These are phyloP conservation scores for Cryptococcus wingfieldii DNA, from an alignment of 1,284 basidiomycete species.

Conservation along the genomic window DNA sequence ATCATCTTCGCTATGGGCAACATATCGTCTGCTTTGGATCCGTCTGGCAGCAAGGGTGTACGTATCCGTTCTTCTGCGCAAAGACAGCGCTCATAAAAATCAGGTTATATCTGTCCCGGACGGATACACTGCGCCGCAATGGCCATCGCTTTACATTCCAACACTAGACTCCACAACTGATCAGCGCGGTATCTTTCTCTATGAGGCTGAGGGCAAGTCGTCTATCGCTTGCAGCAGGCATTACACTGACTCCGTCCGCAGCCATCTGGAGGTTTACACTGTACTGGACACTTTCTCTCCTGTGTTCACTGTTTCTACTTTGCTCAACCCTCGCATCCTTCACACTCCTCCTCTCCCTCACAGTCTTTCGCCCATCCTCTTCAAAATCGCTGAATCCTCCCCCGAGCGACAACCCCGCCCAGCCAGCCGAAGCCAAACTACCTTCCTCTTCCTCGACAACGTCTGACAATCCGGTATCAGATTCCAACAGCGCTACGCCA, in stretches of 20 bases:
- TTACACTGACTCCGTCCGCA: slow-evolving; percentile 33
- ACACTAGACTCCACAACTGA: slow-evolving; percentile 38
- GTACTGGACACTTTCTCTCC: slow-evolving; percentile 75
- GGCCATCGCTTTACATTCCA: slow-evolving; percentile 56
- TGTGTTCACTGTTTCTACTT: slow-evolving; percentile 64
- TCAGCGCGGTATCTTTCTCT: slow-evolving; percentile 42
- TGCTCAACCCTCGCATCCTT: slow-evolving; percentile 66
- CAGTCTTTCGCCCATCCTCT: slow-evolving; percentile 47
- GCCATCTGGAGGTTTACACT: slow-evolving; percentile 78
- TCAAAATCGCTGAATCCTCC: not conserved
- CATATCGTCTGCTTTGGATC: not conserved
- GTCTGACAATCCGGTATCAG: not conserved
- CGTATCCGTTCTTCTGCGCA: not conserved
- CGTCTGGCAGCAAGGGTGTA: not conserved
- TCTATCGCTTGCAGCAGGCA: not conserved
- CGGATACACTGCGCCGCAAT: slow-evolving; percentile 44
- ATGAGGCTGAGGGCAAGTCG: slow-evolving; percentile 48
- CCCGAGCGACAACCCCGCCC: not conserved
- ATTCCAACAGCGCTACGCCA: not conserved
- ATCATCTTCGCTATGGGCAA: not conserved
- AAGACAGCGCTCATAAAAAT: not conserved
- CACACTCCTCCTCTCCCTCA: slow-evolving; percentile 62
- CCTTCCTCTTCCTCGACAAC: not conserved
- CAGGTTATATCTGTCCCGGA: slow-evolving; percentile 25
- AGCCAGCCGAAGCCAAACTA: not conserved